Evolutionary conservation across 352 stramenopile species (phyloP), one percentile per base, ranked within the genome.

Genomic region (Blastocystis sp.): DNA sequence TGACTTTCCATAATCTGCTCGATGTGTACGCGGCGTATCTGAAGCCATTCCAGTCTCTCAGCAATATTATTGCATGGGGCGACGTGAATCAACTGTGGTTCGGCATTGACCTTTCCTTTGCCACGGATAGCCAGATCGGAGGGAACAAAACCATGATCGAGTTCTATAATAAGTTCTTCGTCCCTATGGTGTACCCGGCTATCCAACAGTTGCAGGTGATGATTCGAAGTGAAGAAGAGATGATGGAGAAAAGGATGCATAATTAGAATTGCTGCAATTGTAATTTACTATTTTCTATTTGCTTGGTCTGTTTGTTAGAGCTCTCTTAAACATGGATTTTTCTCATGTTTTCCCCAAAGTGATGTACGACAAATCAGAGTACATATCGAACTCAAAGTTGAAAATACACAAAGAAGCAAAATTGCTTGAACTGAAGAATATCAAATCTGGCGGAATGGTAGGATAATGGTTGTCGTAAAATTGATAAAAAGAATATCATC

Each of bases 11-110:
- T 45, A 62, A 80, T 53, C 18, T 80, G 3, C 45, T 80, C 9
- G 70, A 80, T 29, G 50, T 80, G 6, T 80, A 80, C n/a, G 41
- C 45, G 13, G 34, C 3, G 37, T 80, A 80, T 43, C 45, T 80
- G 15, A 18, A 29, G 4, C 70, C 70, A 6, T 80, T 64, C 39
- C 70, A 64, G 20, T 26, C 70, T 5, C 62, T 80, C 70, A 80
- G 50, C 43, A 64, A 63, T 41, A 62, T 80, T 20, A 26, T 80
- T 5, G 41, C 62, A 6, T 80, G 70, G 70, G 70, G 70, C 1
- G 70, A 80, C 55, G 70, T 80, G 4, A 80, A 80, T 43, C 43
- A 26, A n/a, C 43, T 80, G 3, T 80, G 70, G 70, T 63, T 80
- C 55, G 70, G 23, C 23, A 26, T 80, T 13, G 45, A 64, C 34